phyloP scores from a whole-genome alignment of 805 yeast genomes.

The Diddensiella santjacobensis region DNA sequence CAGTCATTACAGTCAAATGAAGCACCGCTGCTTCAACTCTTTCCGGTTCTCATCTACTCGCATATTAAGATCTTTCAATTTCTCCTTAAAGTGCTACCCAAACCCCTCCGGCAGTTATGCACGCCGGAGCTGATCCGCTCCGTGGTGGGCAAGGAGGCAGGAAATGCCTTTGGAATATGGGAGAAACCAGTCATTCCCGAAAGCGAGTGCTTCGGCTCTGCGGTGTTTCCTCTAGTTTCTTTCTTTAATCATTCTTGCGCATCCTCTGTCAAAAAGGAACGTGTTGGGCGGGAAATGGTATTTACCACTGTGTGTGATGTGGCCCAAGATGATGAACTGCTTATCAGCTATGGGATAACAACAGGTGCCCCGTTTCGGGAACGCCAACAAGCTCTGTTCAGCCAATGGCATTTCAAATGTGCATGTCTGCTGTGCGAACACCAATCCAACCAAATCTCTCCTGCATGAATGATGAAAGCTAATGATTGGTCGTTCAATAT shows the following conservation, averaged over 20 bases:
- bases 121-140: conserved; percentile 41
- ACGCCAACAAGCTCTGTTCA: conserved; percentile 42
- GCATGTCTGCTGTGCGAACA: conserved; percentile 44
- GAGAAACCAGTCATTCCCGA: conserved; percentile 38
- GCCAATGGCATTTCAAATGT: conserved; percentile 61
- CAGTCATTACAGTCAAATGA: conserved; percentile 51
- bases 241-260: conserved; percentile 62
- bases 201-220: conserved; percentile 55
- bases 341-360: conserved; percentile 59
- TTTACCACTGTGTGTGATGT: conserved; percentile 45
- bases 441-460: too few species aligned
- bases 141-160: conserved; percentile 56
- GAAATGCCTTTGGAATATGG: conserved; percentile 72
- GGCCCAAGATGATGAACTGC: conserved; percentile 45
- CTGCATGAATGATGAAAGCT: too few species aligned
- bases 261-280: conserved; percentile 50
- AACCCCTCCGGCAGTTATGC: conserved; percentile 33
- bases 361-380: conserved; percentile 38
- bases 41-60: conserved; percentile 47
- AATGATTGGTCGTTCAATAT: too few species aligned
- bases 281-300: conserved; percentile 38
- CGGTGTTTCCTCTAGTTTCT: conserved; percentile 59
- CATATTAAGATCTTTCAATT: conserved; percentile 48
- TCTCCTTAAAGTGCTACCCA: conserved; percentile 40
- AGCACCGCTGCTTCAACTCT: conserved; percentile 40